These are phyloP conservation scores for Novymonas esmeraldas DNA, from an alignment of 208 protist genomes.

Conservation along the genomic window DNA sequence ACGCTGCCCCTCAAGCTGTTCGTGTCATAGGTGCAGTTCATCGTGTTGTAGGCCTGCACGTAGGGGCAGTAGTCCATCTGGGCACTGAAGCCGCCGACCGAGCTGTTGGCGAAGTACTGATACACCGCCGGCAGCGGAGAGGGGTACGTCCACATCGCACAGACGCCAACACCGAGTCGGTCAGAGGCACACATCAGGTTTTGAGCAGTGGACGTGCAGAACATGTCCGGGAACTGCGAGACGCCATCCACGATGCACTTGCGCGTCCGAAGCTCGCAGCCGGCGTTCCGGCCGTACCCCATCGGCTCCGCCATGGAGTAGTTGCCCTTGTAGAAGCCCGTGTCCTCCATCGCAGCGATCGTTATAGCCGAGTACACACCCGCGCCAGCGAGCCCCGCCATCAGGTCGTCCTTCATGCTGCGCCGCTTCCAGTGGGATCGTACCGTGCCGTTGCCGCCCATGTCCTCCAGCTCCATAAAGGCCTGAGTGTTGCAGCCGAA, in stretches of 20 bases:
- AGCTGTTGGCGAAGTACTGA: neutral
- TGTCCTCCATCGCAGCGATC: conserved; percentile 77
- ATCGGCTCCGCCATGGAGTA: conserved; percentile 69
- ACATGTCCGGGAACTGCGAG: conserved; percentile 54
- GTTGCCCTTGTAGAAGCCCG: conserved; percentile 77
- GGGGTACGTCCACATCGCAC: neutral
- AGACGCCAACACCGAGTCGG: neutral
- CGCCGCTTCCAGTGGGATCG: conserved; percentile 89
- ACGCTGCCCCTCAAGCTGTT: too few species aligned
- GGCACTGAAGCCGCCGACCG: too few species aligned
- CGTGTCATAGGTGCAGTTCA: too few species aligned
- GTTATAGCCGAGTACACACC: conserved; percentile 78
- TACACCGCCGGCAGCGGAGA: neutral
- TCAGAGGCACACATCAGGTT: neutral
- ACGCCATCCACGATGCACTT: conserved; percentile 42
- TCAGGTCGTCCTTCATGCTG: conserved; percentile 84
- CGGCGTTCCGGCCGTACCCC: conserved; percentile 58
- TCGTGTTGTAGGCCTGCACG: too few species aligned
- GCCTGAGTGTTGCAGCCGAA: conserved; percentile 62
- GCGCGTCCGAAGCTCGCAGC: conserved; percentile 56
- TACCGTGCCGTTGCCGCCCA: neutral
- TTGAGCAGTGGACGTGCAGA: conserved; percentile 22
- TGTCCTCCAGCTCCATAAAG: conserved; percentile 83
- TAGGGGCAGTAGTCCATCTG: too few species aligned
- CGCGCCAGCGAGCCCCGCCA: conserved; percentile 38